These are phyloP conservation scores for Alternaria arbusti DNA, from an alignment of 2,329 filamentous ascomycete genomes.

Conservation along the genomic window DNA sequence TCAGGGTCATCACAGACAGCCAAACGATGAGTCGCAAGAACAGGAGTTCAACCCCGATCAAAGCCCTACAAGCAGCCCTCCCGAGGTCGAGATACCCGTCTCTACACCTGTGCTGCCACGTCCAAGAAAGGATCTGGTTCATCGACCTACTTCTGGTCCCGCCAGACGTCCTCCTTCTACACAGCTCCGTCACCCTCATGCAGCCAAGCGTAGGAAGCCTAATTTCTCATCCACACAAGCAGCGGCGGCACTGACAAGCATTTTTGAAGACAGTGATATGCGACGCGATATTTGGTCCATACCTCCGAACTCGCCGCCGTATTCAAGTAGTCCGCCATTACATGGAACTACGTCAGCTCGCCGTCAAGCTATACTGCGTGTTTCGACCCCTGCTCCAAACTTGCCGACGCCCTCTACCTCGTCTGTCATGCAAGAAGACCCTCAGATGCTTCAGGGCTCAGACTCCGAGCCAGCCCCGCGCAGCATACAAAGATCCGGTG, in stretches of 20 bases:
- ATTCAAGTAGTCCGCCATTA: slow-evolving; percentile 39
- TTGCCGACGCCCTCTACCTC: slow-evolving; percentile 43
- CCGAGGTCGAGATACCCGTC: slow-evolving; percentile 31
- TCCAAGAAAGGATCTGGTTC: slow-evolving; percentile 9
- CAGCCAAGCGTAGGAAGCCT: slow-evolving; percentile 31
- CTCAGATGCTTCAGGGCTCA: slow-evolving; percentile 16
- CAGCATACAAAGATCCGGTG: slow-evolving; percentile 17
- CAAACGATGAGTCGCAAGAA: slow-evolving; percentile 39
- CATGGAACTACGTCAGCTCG: slow-evolving; percentile 10
- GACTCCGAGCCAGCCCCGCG: slow-evolving; percentile 30
- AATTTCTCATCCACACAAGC: slow-evolving; percentile 20
- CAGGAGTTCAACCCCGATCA: slow-evolving; percentile 39
- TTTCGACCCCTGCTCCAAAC: slow-evolving; percentile 17
- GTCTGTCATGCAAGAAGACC: slow-evolving; percentile 32
- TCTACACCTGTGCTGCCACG: slow-evolving; percentile 27
- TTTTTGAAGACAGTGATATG: slow-evolving; percentile 8
- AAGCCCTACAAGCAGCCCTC: slow-evolving; percentile 27
- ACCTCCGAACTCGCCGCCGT: slow-evolving; percentile 54
- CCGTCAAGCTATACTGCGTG: slow-evolving; percentile 4
- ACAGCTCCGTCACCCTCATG: slow-evolving; percentile 19
- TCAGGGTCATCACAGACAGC: slow-evolving; percentile 18
- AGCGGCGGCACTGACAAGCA: slow-evolving; percentile 9
- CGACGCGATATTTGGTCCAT: slow-evolving; percentile 43
- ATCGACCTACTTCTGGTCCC: slow-evolving; percentile 3
- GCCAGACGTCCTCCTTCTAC: slow-evolving; percentile 15